Evolutionary conservation across 331 rosid genomes (phyloP), one percentile per base, ranked within the genome.

Genomic region (Rhamnella rubrinervis): DNA sequence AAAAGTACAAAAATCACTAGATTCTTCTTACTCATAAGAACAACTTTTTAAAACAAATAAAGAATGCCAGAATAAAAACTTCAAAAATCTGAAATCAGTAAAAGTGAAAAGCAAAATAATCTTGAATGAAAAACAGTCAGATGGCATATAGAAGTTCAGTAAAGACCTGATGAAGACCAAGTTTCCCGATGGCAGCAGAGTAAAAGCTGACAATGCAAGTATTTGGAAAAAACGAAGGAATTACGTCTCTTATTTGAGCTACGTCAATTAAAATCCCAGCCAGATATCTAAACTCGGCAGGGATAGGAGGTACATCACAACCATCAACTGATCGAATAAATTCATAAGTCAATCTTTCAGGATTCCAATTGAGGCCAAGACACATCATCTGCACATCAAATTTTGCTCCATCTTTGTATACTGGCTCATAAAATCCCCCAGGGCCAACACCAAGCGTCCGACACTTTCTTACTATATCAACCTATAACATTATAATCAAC

Each of bases 121-220:
- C n/a, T n/a, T n/a, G n/a, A 38, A 38, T 3, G 6, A 38, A 38
- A n/a, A 38, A 38, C 4, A 38, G 41, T 38, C 7, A 38, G 41
- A 38, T 7, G 7, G 41, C 4, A 38, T 40, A 40, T 2, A 40
- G 56, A 16, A 35, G 62, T 17, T 37, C 20, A 49, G 55, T 19
- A 49, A 71, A 31, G 59, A 91, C 97, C 91, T 86, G 92, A 79
- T 91, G 97, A 70, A 88, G 86, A 47, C 95, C 92, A 55, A 91
- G 90, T 71, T 71, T 83, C 72, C 95, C 97, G 39, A 9, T 51
- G 35, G 71, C 75, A n/a, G 71, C 75, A 15, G 73, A 26, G 71
- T 91, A 91, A 72, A 88, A 91, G 76, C 88, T 91, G 59, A 78
- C 83, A 8, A 91, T 86, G 81, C 91, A 81, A 40, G 86, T 70